Evolutionary conservation across 208 protist species (phyloP), one percentile per base, ranked within the genome.

Genomic region (Wallacemonas collosoma): DNA sequence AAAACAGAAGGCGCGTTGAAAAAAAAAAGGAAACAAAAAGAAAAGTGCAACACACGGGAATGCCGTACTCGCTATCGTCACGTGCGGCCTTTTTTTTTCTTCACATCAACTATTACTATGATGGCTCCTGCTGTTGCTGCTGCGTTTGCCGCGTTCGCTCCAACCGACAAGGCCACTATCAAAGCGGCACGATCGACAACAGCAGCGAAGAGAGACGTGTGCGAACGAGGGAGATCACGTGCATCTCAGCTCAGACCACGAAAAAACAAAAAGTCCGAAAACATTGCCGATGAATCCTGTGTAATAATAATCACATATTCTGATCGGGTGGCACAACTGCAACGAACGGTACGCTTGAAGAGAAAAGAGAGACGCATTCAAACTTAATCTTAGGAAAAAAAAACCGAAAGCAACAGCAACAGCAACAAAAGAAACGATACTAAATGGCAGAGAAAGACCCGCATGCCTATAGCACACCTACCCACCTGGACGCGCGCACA

Each of bases 11-110:
- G 57, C 1, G 57, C 36, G 35, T 50, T 35, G 2, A 69, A 43
- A 66, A 74, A 68, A 74, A 66, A 54, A 35, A 71, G 48, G 41
- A 48, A 55, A 26, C 12, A 44, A 43, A 41, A 72, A 54, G 26
- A 17, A 48, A 40, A 17, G 26, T 8, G 45, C 14, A 4, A 36
- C 36, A 9, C 35, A 26, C 26, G 26, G 26, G 26, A 26, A 26
- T 50, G 45, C 12, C 12, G 45, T 50, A 50, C 45, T 50, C 45
- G 45, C 45, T 50, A 62, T 26, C 12, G 60, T 36, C 11, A 38
- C 48, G 57, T 51, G 26, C 43, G 26, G 26, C 26, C 26, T 26
- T 26, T 26, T 26, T 26, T 26, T 26, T 26, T 26, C 26, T 26
- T 26, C 26, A 26, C 26, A 26, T 26, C 26, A 26, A 26, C 26